Base-by-base conservation (phyloP, 208 protist species). In the Angomonas ambiguus region DNA sequence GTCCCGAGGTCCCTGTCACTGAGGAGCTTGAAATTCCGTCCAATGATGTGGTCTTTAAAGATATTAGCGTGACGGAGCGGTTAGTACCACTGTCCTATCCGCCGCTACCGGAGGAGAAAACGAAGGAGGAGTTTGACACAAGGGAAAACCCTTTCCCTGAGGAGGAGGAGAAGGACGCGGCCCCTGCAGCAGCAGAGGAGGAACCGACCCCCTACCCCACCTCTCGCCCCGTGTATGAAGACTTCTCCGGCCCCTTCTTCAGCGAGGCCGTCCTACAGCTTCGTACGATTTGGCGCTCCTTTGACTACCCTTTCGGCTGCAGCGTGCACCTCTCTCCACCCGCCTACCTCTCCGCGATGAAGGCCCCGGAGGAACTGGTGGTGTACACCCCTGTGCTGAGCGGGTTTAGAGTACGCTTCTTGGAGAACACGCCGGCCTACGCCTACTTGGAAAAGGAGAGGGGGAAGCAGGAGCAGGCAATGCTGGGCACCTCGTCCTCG, bases 321-420 rank as follows among this genome's bases (percentile, higher is more conserved):
- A 69, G 74, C n/a, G 75, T 95, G 65, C 72, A 56, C 30, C 70
- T 95, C 33, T 58, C 72, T 0, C 76, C 78, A 38, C 77, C 81
- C 13, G 80, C 80, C 51, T 77, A 70, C 49, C 77, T 91, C 6
- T 66, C 80, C 0, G 74, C 69, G 2, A 88, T 92, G 83, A 83
- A 84, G 41, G 59, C 74, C 1, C 77, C 77, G 2, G 77, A 91
- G 69, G 78, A 85, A 32, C 70, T 75, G 63, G 72, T 95, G 6
- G 84, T 90, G 41, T 95, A 95, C 71, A 83, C 72, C 16, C 88
- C 88, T 30, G 72, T 92, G 56, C 78, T 95, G 58, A 91, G 83
- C 68, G 88, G 88, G 22, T 92, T 95, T 45, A 80, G 86, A 16
- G 79, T 95, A 67, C 76, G 82, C 30, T 92, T 92, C 65, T 79